Percentiles rank a stretch among this genome's conserved stretches.
These are phyloP conservation scores for Saccharum hybrid DNA, from an alignment of 202 grass and related monocot species.

Conservation along the genomic window DNA sequence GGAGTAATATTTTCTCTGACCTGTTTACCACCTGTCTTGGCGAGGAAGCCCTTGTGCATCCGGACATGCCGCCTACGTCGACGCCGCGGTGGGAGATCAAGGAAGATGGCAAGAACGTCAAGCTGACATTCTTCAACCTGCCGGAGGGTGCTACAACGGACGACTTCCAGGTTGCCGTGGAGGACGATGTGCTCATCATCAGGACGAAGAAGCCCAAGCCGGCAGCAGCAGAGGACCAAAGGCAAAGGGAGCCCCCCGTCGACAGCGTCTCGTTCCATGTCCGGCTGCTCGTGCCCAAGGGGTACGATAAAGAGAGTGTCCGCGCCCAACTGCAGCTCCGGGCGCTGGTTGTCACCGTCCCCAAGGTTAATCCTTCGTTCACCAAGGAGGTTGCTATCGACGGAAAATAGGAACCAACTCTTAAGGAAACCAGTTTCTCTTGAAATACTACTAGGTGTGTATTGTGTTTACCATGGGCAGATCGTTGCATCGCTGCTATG, in stretches of 20 bases:
- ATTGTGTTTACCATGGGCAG: no score
- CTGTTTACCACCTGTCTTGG: neutral
- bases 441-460: no score
- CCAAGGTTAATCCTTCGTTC: conserved; percentile 5
- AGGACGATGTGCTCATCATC: conserved; percentile 24
- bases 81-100: conserved; percentile 16
- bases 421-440: no score
- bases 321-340: neutral
- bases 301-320: conserved; percentile 4
- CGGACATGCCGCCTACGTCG: neutral
- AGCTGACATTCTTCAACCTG: conserved; percentile 16
- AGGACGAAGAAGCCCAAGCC: neutral
- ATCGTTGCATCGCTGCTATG: no score
- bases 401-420: neutral
- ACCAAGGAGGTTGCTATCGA: conserved; percentile 16
- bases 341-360: conserved; percentile 9
- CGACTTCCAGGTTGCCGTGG: conserved; percentile 20
- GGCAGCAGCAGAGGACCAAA: neutral
- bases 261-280: neutral
- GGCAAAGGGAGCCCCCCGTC: no score
- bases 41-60: conserved; percentile 23
- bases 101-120: conserved; percentile 1
- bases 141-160: neutral
- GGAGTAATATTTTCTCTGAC: no score
- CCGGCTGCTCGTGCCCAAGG: conserved; percentile 18